Percentiles rank a stretch among this genome's conserved stretches.
phyloP scores from a whole-genome alignment of 352 stramenopile genomes.

The Globisporangium abappressorium region DNA sequence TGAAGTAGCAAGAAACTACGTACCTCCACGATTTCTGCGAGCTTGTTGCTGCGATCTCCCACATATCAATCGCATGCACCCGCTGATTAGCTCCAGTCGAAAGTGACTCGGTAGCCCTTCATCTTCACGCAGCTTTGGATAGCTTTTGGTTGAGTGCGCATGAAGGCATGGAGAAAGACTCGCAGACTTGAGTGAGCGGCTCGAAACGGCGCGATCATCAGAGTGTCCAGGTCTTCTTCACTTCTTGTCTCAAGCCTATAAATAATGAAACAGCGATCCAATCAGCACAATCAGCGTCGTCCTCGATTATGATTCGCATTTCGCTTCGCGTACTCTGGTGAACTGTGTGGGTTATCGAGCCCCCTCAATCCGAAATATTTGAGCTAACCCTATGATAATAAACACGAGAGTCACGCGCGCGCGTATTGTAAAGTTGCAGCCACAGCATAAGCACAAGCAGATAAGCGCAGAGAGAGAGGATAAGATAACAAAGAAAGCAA shows the following conservation, averaged over 20 bases:
- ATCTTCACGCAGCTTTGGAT: not conserved
- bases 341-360: not conserved
- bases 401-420: not conserved
- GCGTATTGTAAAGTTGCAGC: not conserved
- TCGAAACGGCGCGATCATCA: too few species aligned
- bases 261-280: constrained; percentile 1
- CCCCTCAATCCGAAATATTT: not conserved
- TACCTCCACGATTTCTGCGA: not conserved
- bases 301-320: constrained; percentile 4
- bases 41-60: not conserved
- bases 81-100: not conserved
- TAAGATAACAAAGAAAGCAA: constrained; percentile 6
- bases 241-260: not conserved
- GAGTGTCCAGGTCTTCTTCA: constrained; percentile 4
- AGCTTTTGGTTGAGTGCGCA: not conserved
- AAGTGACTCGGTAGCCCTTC: not conserved
- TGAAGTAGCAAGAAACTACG: not conserved
- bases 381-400: not conserved
- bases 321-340: not conserved
- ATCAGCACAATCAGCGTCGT: not conserved
- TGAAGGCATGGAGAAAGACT: not conserved
- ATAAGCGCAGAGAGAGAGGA: not conserved
- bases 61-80: not conserved
- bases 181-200: not conserved
- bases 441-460: not conserved